Evolutionary conservation across 1,284 basidiomycete genomes (phyloP), one percentile per base, ranked within the genome.

Genomic region (Apiotrichum mycotoxinovorans): DNA sequence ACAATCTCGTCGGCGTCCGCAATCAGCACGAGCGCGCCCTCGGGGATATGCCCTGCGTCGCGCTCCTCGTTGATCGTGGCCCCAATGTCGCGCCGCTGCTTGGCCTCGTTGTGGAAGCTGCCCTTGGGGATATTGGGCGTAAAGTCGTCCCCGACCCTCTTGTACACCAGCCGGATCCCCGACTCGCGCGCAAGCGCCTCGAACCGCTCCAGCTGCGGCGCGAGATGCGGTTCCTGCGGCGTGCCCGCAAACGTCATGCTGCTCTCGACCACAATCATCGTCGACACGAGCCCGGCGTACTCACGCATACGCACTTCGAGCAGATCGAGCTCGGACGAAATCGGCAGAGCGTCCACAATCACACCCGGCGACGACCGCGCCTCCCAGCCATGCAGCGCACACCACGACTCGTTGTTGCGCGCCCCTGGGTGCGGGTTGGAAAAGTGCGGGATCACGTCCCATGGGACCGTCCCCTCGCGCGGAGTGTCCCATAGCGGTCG

Each of bases 1-100:
- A 85, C 83, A 51, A 88, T 81, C 72, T 88, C 86, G 71, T 88
- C 87, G 17, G 87, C 77, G 68, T 89, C 86, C 10, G 83, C 82
- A 80, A 86, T 84, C 57, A 87, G 69, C 33, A 88, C 80, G 33
- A 87, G 53, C 17, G 57, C 49, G 7, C 61, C 68, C 0, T 49
- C 14, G 1, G 54, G 34, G 2, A 65, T 46, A 15, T 7, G 30
- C 14, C 53, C 47, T 1, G 26, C 30, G 8, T 8, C 15, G 22
- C 40, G 46, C 40, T 43, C 23, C 10, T n/a, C 33, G 18, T n/a
- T 22, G 42, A 43, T 17, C 11, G 42, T 23, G 40, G 17, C 41
- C 35, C 17, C 61, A 37, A 37, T 45, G 33, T 12, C 22, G n/a
- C 35, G 41, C 34, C 51, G 50, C 27, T 48, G 45, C 9, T 15